phyloP scores from a whole-genome alignment of 1,139 yeast genomes.

The Debaryomycetaceae sp. region DNA sequence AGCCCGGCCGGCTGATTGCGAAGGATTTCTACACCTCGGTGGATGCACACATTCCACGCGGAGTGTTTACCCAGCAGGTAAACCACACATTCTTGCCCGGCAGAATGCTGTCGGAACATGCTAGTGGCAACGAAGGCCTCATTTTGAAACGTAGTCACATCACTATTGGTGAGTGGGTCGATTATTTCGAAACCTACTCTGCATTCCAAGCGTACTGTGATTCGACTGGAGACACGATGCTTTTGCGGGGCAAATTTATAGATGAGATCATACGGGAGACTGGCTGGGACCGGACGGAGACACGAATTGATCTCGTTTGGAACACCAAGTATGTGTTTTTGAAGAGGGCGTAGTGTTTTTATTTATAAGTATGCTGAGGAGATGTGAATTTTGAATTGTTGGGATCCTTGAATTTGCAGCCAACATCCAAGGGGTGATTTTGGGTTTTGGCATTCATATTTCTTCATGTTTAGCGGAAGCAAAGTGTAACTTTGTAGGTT shows the following conservation, averaged over 20 bases:
- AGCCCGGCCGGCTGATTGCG: conserved; percentile 31
- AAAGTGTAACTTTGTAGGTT: too few species aligned
- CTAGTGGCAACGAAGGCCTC: conserved; percentile 12
- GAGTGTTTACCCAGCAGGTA: conserved; percentile 16
- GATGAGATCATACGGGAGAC: conserved; percentile 15
- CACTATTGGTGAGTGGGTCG: conserved; percentile 14
- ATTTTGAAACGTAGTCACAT: conserved; percentile 13
- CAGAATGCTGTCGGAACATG: conserved; percentile 5
- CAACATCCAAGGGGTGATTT: too few species aligned
- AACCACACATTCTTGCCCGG: conserved; percentile 18
- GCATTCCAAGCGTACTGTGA: conserved; percentile 24
- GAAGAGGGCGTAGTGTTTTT: too few species aligned
- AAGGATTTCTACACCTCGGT: conserved; percentile 18
- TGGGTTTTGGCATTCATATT: too few species aligned
- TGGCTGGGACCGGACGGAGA: conserved; percentile 21
- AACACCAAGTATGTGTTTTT: conserved; percentile 30
- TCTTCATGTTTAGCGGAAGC: too few species aligned
- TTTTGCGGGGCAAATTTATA: conserved; percentile 13
- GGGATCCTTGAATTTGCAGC: too few species aligned
- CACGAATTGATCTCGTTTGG: conserved; percentile 26
- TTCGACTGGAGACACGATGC: conserved; percentile 15
- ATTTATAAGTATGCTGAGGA: too few species aligned
- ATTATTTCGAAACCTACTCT: conserved; percentile 29
- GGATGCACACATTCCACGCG: conserved; percentile 21
- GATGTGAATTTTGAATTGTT: too few species aligned